A percentile compares a stretch with the other conserved stretches of the same genome.
phyloP scores from a whole-genome alignment of 306 rosid genomes.

The Dryas drummondii region DNA sequence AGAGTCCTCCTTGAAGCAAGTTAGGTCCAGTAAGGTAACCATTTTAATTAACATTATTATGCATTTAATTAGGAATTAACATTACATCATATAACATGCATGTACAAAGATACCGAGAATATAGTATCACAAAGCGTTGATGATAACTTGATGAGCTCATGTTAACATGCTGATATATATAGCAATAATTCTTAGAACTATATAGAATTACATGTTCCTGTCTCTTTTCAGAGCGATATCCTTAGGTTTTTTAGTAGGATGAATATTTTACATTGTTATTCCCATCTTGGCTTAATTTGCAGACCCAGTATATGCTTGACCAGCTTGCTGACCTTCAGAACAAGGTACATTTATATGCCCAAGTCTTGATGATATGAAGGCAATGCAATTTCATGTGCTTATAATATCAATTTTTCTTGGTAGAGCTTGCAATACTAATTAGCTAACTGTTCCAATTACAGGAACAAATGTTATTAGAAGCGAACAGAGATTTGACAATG shows the following conservation, averaged over 20 bases:
- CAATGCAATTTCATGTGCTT: neutral
- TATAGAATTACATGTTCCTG: neutral
- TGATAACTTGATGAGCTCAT: no score
- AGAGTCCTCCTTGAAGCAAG: conserved; percentile 83
- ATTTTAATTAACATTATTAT: no score
- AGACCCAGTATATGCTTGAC: conserved; percentile 98
- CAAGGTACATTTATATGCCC: conserved; percentile 47
- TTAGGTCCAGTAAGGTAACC: conserved; percentile 80
- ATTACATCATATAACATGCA: no score
- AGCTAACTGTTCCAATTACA: conserved; percentile 30
- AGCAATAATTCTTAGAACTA: neutral
- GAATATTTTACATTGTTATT: no score
- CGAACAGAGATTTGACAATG: conserved; percentile 70
- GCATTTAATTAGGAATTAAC: neutral
- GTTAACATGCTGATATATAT: neutral
- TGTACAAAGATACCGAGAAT: no score
- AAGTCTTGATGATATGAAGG: neutral
- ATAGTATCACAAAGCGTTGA: no score
- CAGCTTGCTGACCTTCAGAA: conserved; percentile 87
- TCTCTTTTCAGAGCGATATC: no score
- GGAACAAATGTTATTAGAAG: conserved; percentile 78
- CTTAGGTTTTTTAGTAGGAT: no score
- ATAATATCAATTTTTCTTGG: neutral
- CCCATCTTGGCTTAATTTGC: conserved; percentile 30
- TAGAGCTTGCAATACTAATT: neutral